These are phyloP conservation scores for Thelephora terrestris DNA, from an alignment of 1,284 basidiomycete genomes.

Conservation along the genomic window DNA sequence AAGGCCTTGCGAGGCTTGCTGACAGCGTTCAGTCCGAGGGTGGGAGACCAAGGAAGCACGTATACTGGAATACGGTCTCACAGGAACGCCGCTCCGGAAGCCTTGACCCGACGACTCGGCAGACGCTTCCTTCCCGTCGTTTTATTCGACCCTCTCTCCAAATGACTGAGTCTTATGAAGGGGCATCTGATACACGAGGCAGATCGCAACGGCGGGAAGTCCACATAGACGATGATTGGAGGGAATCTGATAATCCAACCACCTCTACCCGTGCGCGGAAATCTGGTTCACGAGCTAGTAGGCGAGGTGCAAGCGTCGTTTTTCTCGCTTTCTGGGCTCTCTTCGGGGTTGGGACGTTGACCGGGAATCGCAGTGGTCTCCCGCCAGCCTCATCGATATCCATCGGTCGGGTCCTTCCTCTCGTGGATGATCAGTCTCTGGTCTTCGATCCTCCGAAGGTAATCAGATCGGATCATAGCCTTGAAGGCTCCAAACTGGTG, in stretches of 20 bases:
- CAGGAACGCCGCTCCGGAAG: slow-evolving; percentile 29
- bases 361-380: slow-evolving; percentile 21
- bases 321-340: slow-evolving; percentile 64
- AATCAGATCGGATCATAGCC: not conserved
- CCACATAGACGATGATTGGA: slow-evolving; percentile 5
- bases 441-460: not conserved
- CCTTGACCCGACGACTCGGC: slow-evolving; percentile 25
- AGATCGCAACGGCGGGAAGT: slow-evolving; percentile 31
- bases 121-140: slow-evolving; percentile 13
- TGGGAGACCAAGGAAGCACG: slow-evolving; percentile 35
- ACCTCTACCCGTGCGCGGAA: slow-evolving; percentile 11
- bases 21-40: slow-evolving; percentile 68
- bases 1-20: slow-evolving; percentile 41
- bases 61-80: slow-evolving; percentile 61
- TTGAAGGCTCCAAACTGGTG: not conserved
- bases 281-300: slow-evolving; percentile 46
- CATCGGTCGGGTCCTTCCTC: slow-evolving; percentile 23
- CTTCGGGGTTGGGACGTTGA: slow-evolving; percentile 50
- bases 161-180: slow-evolving; percentile 19
- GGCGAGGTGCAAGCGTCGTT: slow-evolving; percentile 58
- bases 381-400: slow-evolving; percentile 13
- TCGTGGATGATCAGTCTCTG: not conserved
- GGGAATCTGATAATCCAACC: slow-evolving; percentile 17
- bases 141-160: slow-evolving; percentile 23
- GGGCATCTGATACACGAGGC: slow-evolving; percentile 29